Percentiles rank a stretch among this genome's conserved stretches.
Evolutionary conservation across 2,329 filamentous ascomycete genomes (phyloP).

Genomic region (Chalaropsis thielavioides): DNA sequence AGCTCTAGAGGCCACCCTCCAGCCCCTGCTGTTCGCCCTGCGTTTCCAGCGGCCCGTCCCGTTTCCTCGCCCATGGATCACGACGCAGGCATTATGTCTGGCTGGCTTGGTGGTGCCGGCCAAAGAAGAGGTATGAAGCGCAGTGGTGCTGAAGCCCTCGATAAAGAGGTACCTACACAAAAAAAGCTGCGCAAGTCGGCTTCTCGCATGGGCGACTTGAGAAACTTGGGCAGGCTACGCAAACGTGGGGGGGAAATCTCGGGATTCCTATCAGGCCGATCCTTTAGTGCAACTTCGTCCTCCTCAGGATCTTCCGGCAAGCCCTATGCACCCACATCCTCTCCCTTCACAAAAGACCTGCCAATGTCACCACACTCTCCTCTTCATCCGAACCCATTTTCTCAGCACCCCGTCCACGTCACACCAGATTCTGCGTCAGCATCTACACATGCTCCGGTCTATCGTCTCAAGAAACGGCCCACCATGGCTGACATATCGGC

Average conservation of each 20-base stretch:
- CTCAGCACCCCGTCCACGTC: slow-evolving; percentile 10
- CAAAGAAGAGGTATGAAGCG: slow-evolving; percentile 38
- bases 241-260: slow-evolving; percentile 20
- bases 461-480: slow-evolving; percentile 16
- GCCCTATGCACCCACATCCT: slow-evolving; percentile 17
- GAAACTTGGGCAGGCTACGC: slow-evolving; percentile 25
- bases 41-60: slow-evolving; percentile 5
- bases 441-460: slow-evolving; percentile 8
- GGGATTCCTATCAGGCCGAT: slow-evolving; percentile 17
- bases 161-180: slow-evolving; percentile 23
- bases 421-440: slow-evolving; percentile 3
- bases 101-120: slow-evolving; percentile 11
- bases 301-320: slow-evolving; percentile 20
- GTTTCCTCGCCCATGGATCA: slow-evolving; percentile 20
- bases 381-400: slow-evolving; percentile 13
- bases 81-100: slow-evolving; percentile 11
- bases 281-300: slow-evolving; percentile 21
- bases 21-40: slow-evolving; percentile 18
- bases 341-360: slow-evolving; percentile 3
- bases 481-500: slow-evolving; percentile 19
- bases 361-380: slow-evolving; percentile 14
- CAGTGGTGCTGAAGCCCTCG: slow-evolving; percentile 27
- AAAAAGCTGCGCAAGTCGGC: slow-evolving; percentile 42
- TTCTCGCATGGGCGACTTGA: slow-evolving; percentile 30
- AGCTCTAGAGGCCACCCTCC: slow-evolving; percentile 19